Conservation (phyloP, 2,329 filamentous ascomycete species). For the Calonectria leucothoes region DNA sequence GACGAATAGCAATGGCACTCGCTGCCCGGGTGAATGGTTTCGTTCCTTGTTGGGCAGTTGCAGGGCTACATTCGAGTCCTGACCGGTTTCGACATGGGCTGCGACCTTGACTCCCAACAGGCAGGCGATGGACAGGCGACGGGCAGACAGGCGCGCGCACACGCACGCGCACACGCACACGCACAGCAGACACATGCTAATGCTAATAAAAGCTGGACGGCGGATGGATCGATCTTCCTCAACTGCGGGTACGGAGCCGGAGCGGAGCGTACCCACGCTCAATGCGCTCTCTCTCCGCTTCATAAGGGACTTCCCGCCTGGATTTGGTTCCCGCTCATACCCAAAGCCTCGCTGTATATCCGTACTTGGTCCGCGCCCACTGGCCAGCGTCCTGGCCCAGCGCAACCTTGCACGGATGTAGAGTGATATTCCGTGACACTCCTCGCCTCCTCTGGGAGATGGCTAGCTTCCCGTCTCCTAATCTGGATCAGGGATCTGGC, state of each 20-base stretch:
- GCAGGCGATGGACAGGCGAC: background rate
- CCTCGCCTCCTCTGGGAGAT: conserved; percentile 13
- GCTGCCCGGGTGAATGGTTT: conserved; percentile 18
- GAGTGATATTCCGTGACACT: conserved; percentile 19
- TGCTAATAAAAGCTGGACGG: conserved; percentile 9
- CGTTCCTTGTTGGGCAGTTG: background rate
- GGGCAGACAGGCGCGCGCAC: background rate
- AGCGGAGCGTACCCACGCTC: conserved; percentile 15
- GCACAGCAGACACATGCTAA: background rate
- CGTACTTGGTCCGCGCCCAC: conserved; percentile 20
- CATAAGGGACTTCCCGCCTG: conserved; percentile 17
- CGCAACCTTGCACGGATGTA: conserved; percentile 26
- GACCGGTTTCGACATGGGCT: background rate
- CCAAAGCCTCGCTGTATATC: conserved; percentile 5
- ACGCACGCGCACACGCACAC: background rate
- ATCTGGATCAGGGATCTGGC: conserved; percentile 41
- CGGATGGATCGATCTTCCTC: conserved; percentile 2
- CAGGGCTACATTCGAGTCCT: background rate
- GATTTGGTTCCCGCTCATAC: conserved; percentile 12
- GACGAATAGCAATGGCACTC: conserved; percentile 1
- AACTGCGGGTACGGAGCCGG: conserved; percentile 3
- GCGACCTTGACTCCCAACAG: background rate
- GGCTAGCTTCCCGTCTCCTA: conserved; percentile 35
- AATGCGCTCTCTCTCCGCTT: conserved; percentile 10
- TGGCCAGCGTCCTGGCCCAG: conserved; percentile 25